Evolutionary conservation across 2,329 filamentous ascomycete species (phyloP).

Genomic region (Neodidymelliopsis sp.): DNA sequence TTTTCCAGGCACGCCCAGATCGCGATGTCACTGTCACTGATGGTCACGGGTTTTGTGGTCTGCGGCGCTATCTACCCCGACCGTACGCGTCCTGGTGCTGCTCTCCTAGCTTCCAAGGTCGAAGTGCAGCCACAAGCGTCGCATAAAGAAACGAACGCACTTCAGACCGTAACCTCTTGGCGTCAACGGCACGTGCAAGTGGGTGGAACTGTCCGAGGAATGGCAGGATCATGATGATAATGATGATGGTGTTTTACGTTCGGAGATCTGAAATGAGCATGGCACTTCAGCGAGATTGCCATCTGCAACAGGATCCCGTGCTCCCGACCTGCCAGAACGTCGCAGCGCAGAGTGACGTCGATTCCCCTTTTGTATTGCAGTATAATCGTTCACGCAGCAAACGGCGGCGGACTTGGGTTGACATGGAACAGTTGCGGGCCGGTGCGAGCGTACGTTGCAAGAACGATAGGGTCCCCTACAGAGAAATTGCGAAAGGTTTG

Average conservation of each 20-base stretch:
- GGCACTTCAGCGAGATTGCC: conserved; percentile 10
- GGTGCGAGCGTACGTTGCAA: conserved; percentile 11
- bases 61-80: conserved; percentile 5
- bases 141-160: conserved; percentile 3
- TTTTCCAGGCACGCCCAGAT: conserved; percentile 6
- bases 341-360: background rate
- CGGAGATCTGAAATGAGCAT: conserved; percentile 6
- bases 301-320: conserved; percentile 1
- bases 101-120: background rate
- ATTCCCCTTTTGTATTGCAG: background rate
- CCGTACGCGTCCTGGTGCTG: conserved; percentile 3
- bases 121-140: background rate
- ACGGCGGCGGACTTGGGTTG: conserved; percentile 6
- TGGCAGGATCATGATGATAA: conserved; percentile 9
- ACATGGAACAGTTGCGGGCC: conserved; percentile 8
- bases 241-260: conserved; percentile 1
- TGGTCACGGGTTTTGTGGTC: background rate
- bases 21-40: conserved; percentile 11
- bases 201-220: conserved; percentile 5
- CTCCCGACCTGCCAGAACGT: background rate
- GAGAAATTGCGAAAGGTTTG: conserved; percentile 18
- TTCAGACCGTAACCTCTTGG: conserved; percentile 10
- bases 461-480: conserved; percentile 7
- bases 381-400: conserved; percentile 7
- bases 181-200: conserved; percentile 10